A percentile compares a stretch with the other conserved stretches of the same genome.
phyloP scores from a whole-genome alignment of 177 flowering plant genomes.

The Tripterygium wilfordii region DNA sequence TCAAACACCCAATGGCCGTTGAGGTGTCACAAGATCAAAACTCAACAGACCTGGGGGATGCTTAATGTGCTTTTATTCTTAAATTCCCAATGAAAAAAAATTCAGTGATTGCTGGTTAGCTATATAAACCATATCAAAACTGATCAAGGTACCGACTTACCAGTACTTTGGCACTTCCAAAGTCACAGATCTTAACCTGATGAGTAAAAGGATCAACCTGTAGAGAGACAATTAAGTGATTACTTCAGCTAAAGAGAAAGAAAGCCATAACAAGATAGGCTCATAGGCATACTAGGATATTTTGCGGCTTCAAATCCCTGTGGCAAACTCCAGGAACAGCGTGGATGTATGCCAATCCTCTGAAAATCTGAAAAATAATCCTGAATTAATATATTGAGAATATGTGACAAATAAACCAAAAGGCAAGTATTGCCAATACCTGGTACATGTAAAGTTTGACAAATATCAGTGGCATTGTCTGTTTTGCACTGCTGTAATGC shows the following conservation, averaged over 20 bases:
- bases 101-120: too few relatives aligned
- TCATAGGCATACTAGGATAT: conserved; percentile 48
- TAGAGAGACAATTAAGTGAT: too few relatives aligned
- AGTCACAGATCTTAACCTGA: conserved; percentile 57
- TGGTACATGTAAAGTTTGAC: conserved; percentile 41
- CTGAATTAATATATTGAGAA: not conserved
- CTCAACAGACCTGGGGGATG: too few relatives aligned
- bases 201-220: conserved; percentile 62
- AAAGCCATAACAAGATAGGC: too few relatives aligned
- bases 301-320: conserved; percentile 73
- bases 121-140: too few relatives aligned
- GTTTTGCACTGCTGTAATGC: conserved; percentile 45
- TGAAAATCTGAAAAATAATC: conserved; percentile 38
- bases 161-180: conserved; percentile 58
- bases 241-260: too few relatives aligned
- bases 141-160: too few relatives aligned
- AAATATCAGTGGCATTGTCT: conserved; percentile 40
- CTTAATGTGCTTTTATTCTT: too few relatives aligned
- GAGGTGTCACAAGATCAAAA: too few relatives aligned
- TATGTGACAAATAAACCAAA: not conserved
- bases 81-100: too few relatives aligned
- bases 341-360: conserved; percentile 62
- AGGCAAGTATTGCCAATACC: conserved; percentile 11
- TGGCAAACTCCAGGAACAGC: conserved; percentile 62
- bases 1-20: too few relatives aligned